Conservation (phyloP, 2,329 filamentous ascomycete genomes). For the Fusarium liriodendri region DNA sequence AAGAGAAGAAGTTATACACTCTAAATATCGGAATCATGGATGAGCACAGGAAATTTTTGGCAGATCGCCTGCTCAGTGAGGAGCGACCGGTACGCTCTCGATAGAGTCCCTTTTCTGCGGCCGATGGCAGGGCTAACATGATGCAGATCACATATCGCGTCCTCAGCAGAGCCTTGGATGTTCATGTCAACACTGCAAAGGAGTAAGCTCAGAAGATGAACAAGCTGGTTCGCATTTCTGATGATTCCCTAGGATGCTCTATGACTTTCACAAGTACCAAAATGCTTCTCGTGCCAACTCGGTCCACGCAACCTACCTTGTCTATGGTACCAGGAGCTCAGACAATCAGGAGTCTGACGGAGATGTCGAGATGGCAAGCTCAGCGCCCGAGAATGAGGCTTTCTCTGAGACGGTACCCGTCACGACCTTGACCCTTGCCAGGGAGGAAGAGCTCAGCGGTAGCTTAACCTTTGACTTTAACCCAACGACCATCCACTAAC, state of each 20-base stretch:
- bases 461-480: neutral
- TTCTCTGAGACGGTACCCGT: conserved; percentile 63
- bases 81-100: conserved; percentile 70
- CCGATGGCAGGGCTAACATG: conserved; percentile 15
- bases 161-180: conserved; percentile 82
- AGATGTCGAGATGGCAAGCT: conserved; percentile 78
- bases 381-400: conserved; percentile 63
- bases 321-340: conserved; percentile 75
- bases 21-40: conserved; percentile 55
- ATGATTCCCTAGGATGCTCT: conserved; percentile 77
- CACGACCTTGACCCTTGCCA: conserved; percentile 73
- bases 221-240: conserved; percentile 20
- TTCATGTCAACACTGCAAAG: conserved; percentile 90
- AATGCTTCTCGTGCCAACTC: conserved; percentile 81
- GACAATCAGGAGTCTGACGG: conserved; percentile 59
- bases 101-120: neutral
- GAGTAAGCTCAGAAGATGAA: conserved; percentile 66
- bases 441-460: conserved; percentile 78
- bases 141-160: conserved; percentile 85
- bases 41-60: conserved; percentile 78
- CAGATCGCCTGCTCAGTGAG: conserved; percentile 80
- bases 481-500: conserved; percentile 14
- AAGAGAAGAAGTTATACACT: neutral
- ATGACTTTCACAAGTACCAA: conserved; percentile 86
- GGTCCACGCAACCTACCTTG: conserved; percentile 91